Conservation (phyloP, 257 asterid species). For the Solanum ahanhuiri region DNA sequence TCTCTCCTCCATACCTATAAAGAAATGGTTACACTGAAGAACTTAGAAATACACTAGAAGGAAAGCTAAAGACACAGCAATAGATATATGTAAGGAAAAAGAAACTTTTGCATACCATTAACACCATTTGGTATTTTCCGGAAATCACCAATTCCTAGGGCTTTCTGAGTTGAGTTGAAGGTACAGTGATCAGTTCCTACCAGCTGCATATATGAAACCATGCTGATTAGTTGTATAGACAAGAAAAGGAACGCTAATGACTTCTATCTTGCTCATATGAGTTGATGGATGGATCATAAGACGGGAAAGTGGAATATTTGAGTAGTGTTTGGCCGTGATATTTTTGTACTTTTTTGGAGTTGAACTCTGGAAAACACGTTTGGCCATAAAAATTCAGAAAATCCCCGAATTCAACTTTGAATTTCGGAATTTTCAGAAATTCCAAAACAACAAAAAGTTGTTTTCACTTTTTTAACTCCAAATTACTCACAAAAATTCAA, state of each 20-base stretch:
- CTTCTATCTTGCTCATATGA: not conserved
- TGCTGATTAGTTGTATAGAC: not conserved
- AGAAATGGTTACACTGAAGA: not conserved
- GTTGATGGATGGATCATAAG: not conserved
- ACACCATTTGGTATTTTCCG: constrained; percentile 97
- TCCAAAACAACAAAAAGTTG: not conserved
- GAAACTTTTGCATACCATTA: constrained; percentile 41
- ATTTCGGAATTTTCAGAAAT: not conserved
- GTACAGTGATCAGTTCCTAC: constrained; percentile 98
- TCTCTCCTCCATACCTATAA: constrained; percentile 88
- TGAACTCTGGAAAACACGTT: not conserved
- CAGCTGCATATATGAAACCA: constrained; percentile 45
- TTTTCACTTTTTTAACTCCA: not conserved
- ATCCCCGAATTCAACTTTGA: not conserved
- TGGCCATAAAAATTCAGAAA: not conserved
- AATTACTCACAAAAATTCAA: not conserved
- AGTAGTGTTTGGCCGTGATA: not conserved
- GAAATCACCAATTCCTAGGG: constrained; percentile 76
- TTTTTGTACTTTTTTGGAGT: not conserved
- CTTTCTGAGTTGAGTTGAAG: constrained; percentile 81
- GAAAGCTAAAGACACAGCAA: not conserved
- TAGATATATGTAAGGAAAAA: not conserved
- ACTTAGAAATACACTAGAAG: not conserved
- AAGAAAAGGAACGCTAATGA: not conserved
- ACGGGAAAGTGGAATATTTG: not conserved